Evolutionary conservation across 306 rosid genomes (phyloP).

Genomic region (Chamaecrista fasciculata): DNA sequence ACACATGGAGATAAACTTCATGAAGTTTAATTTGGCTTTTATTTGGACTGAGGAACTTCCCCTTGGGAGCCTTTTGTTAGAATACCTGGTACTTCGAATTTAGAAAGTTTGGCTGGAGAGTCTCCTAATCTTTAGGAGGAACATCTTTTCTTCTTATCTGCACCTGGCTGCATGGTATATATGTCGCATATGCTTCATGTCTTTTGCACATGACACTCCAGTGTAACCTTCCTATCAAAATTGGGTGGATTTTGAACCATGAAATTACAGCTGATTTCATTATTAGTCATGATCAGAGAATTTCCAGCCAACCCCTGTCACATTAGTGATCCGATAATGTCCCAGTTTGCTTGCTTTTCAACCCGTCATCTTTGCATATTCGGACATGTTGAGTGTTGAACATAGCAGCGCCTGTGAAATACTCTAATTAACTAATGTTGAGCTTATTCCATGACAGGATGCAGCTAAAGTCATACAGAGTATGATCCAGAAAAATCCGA

Average conservation of each 20-base stretch:
- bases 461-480: conserved; percentile 67
- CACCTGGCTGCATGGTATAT: neutral
- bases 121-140: neutral
- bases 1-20: neutral
- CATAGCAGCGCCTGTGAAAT: neutral
- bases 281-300: neutral
- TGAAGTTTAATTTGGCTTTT: neutral
- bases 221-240: neutral
- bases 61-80: neutral
- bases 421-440: neutral
- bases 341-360: neutral
- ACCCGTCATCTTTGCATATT: neutral
- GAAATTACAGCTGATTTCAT: neutral
- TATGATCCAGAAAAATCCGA: conserved; percentile 69
- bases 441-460: conserved; percentile 47
- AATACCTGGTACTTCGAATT: neutral
- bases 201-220: neutral
- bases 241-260: neutral
- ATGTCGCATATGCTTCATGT: neutral
- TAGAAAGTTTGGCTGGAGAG: neutral
- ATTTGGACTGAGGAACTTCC: neutral
- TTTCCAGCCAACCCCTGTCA: neutral
- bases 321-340: neutral
- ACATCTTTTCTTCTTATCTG: neutral
- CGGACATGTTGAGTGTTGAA: neutral